Percentiles rank a stretch among this genome's conserved stretches.
phyloP scores from a whole-genome alignment of 176 grass and related monocot species.

The Avena sativa region DNA sequence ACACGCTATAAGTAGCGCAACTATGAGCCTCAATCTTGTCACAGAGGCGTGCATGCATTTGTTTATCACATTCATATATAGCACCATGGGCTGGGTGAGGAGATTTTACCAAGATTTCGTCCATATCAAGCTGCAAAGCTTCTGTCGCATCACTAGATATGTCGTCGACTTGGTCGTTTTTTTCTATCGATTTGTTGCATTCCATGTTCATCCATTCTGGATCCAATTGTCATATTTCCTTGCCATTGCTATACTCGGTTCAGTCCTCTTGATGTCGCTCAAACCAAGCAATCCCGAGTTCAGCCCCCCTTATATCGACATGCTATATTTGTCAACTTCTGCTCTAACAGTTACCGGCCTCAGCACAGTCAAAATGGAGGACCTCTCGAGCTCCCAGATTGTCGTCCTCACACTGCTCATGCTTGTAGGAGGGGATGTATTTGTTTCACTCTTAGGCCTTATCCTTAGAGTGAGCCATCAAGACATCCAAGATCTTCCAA shows the following conservation, averaged over 20 bases:
- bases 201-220: slow-evolving; percentile 52
- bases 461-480: slow-evolving; percentile 43
- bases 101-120: slow-evolving; percentile 44
- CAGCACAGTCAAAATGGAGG: slow-evolving; percentile 53
- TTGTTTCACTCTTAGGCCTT: slow-evolving; percentile 61
- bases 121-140: slow-evolving; percentile 44
- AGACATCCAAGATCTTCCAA: neutral
- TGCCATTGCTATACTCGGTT: slow-evolving; percentile 41
- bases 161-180: slow-evolving; percentile 1
- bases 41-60: neutral
- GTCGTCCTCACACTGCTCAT: slow-evolving; percentile 58
- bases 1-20: slow-evolving; percentile 2
- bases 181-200: slow-evolving; percentile 29
- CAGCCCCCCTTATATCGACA: slow-evolving; percentile 40
- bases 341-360: slow-evolving; percentile 60
- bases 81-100: neutral
- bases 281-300: slow-evolving; percentile 38
- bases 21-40: neutral
- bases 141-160: slow-evolving; percentile 34
- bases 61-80: neutral
- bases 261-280: slow-evolving; percentile 46
- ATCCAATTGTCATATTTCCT: slow-evolving; percentile 66
- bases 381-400: slow-evolving; percentile 64
- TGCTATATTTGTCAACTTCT: slow-evolving; percentile 62
- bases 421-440: slow-evolving; percentile 59